Conservation (phyloP, 73 alveolate genomes). For the Blepharisma japonicum region DNA sequence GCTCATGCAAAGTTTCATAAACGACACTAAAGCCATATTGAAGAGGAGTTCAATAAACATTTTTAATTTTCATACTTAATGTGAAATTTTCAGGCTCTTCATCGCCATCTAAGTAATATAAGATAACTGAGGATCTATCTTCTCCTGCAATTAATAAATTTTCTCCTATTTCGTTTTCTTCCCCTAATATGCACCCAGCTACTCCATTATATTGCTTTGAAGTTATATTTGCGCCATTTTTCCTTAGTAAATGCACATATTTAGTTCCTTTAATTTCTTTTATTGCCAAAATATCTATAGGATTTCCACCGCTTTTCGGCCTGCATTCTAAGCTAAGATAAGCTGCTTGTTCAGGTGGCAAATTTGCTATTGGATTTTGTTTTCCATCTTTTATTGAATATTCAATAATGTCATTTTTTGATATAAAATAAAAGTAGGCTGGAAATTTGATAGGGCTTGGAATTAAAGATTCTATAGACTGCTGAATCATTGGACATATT, state of each 20-base stretch:
- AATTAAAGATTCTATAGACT: not conserved
- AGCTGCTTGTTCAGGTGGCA: too few species aligned
- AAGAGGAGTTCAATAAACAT: not conserved
- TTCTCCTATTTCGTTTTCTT: not conserved
- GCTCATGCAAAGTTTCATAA: constrained; percentile 25
- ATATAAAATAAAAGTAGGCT: not conserved
- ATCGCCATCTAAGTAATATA: not conserved
- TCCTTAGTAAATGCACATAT: too few species aligned
- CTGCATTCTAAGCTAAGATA: too few species aligned
- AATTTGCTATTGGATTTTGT: too few species aligned
- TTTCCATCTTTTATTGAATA: too few species aligned
- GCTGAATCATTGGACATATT: not conserved
- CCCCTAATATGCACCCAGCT: not conserved
- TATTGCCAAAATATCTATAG: too few species aligned
- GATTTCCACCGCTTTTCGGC: too few species aligned
- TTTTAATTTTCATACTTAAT: not conserved
- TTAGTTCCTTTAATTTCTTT: too few species aligned
- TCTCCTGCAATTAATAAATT: constrained; percentile 5
- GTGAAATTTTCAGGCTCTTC: not conserved
- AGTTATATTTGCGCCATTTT: too few species aligned
- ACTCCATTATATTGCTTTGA: not conserved
- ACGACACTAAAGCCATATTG: not conserved
- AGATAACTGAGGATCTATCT: not conserved
- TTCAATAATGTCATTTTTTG: too few species aligned
- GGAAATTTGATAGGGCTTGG: constrained; percentile 10